phyloP scores from a whole-genome alignment of 768 basidiomycete species.

The Roridomyces roridus region DNA sequence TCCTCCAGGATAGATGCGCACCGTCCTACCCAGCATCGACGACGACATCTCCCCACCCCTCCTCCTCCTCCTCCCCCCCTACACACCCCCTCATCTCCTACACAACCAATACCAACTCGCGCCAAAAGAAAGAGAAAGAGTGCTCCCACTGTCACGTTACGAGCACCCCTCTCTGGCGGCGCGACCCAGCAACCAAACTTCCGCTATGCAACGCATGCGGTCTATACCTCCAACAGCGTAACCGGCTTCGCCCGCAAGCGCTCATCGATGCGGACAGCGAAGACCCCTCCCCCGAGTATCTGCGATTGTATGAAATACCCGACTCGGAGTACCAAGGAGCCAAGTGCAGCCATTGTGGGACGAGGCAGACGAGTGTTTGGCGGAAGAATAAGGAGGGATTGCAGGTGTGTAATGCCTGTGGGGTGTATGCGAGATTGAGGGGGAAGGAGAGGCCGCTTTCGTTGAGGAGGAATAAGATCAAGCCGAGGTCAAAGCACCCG shows the following conservation, averaged over 20 bases:
- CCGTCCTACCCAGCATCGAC: too few species aligned
- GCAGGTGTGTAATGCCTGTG: constrained; percentile 6
- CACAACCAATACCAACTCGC: not conserved
- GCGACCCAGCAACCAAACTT: not conserved
- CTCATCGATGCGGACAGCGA: constrained; percentile 1
- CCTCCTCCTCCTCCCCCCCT: not conserved
- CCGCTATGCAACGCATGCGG: constrained; percentile 7
- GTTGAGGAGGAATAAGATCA: not conserved
- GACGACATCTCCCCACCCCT: too few species aligned
- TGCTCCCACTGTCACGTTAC: not conserved
- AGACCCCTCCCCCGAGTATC: not conserved
- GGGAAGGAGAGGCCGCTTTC: not conserved
- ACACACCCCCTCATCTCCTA: not conserved
- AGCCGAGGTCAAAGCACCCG: not conserved
- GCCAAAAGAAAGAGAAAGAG: not conserved
- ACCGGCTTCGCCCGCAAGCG: not conserved
- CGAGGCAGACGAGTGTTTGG: not conserved
- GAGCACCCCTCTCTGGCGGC: constrained; percentile 1
- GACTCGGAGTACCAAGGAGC: too few species aligned
- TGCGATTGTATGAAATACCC: too few species aligned
- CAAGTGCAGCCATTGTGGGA: not conserved
- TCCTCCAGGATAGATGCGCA: too few species aligned
- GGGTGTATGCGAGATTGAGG: not conserved
- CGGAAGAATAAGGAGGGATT: not conserved
- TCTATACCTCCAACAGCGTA: not conserved